Conservation (phyloP, 257 asterid species). For the Agastache rugosa region DNA sequence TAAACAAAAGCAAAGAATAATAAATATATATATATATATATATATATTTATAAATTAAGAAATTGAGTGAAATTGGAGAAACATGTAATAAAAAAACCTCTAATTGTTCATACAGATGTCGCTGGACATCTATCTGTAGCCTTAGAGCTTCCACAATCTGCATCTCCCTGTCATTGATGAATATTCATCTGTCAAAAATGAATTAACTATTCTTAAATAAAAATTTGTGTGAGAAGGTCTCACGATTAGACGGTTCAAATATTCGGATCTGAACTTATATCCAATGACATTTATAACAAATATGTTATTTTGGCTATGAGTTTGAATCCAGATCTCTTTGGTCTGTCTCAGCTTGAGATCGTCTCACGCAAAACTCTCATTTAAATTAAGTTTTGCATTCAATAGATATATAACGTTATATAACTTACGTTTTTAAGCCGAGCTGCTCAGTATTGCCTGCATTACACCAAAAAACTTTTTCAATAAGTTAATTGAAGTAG, state of each 20-base stretch:
- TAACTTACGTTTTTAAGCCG: slow-evolving; percentile 44
- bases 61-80: not conserved
- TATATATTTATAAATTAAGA: not conserved
- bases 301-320: too few relatives aligned
- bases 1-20: slow-evolving; percentile 10
- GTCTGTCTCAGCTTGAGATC: too few relatives aligned
- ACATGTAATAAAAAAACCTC: slow-evolving; percentile 37
- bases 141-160: slow-evolving; percentile 50
- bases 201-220: not conserved
- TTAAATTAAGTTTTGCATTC: not conserved
- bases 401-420: not conserved
- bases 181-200: not conserved
- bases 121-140: slow-evolving; percentile 48
- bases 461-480: not conserved
- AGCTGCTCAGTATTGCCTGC: slow-evolving; percentile 38
- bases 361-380: too few relatives aligned
- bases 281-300: too few relatives aligned
- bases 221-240: too few relatives aligned
- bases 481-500: not conserved
- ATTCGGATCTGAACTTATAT: too few relatives aligned
- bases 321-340: too few relatives aligned
- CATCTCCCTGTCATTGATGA: slow-evolving; percentile 30
- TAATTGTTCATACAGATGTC: slow-evolving; percentile 41
- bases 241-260: too few relatives aligned
- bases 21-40: too few relatives aligned